Base-by-base conservation (phyloP, 495 filamentous ascomycete species). In the Lepraria neglecta region DNA sequence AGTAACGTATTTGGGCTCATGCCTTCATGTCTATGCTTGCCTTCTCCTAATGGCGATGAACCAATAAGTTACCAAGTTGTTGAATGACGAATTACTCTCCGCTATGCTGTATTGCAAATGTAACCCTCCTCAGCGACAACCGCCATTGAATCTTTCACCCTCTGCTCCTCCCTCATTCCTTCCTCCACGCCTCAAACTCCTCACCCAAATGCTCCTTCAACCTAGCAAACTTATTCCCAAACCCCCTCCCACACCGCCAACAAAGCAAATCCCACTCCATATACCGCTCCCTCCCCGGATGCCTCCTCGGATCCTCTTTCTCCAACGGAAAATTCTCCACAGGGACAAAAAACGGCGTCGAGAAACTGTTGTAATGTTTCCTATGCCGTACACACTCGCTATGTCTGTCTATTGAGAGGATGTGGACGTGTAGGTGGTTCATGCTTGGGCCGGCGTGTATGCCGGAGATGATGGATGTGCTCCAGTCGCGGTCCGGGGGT, bases 321-420 rank as follows among this genome's bases (percentile, higher is more conserved):
- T 76, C 77, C 42, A 97, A 73, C 17, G 94, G 94, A 58, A 95
- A 92, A 56, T 89, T 88, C 21, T 84, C 85, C n/a, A 97, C 64
- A 27, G 78, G 75, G 3, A 97, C 79, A 30, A 98, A 86, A 70
- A 98, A 98, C n/a, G 80, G 78, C 40, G 91, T 96, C 24, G 84
- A 80, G 73, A 98, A 97, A 65, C 85, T 90, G 69, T 91, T 92
- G 74, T 97, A 97, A 75, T 98, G 94, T 69, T 91, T 95, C 58
- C 82, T 75, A 68, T 91, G 84, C 74, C 87, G 89, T 68, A 96
- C 64, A 30, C 76, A 78, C 38, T 85, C 80, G 48, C 85, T 89
- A 58, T 81, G 74, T 70, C 85, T 80, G 71, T 98, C 94, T 35
- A 78, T 73, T 19, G 86, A 85, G 35, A 98, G 70, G 42, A 98